Evolutionary conservation across 257 asterid species (phyloP).

Genomic region (Solanum rostratum): DNA sequence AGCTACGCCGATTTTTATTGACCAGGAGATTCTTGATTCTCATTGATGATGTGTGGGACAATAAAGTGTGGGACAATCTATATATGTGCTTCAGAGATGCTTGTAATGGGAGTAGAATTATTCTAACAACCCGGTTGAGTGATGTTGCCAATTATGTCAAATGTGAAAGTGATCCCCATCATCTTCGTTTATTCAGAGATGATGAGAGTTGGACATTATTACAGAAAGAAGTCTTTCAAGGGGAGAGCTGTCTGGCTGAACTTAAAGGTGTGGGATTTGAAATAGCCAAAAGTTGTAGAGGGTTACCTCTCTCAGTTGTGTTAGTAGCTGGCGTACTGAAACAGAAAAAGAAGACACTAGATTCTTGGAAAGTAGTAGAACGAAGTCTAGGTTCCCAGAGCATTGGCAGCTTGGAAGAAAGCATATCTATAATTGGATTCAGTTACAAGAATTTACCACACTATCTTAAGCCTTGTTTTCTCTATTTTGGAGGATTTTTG

Average conservation of each 20-base stretch:
- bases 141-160: not conserved
- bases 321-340: slow-evolving; percentile 1
- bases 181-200: slow-evolving; percentile 1
- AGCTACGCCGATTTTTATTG: not conserved
- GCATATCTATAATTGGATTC: slow-evolving; percentile 3
- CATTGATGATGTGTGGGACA: not conserved
- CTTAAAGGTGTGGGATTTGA: not conserved
- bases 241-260: not conserved
- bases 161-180: not conserved
- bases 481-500: slow-evolving; percentile 2
- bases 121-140: not conserved
- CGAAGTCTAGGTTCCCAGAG: not conserved
- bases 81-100: not conserved
- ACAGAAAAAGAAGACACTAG: not conserved
- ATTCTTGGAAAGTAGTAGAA: not conserved
- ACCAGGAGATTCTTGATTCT: not conserved
- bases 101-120: not conserved
- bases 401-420: not conserved
- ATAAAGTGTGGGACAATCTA: not conserved
- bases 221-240: not conserved
- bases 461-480: slow-evolving; percentile 8
- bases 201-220: not conserved
- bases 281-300: not conserved
- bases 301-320: not conserved
- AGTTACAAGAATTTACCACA: slow-evolving; percentile 8